A percentile compares a stretch with the other conserved stretches of the same genome.
These are phyloP conservation scores for Amanita subjunquillea DNA, from an alignment of 768 basidiomycete species.

Conservation along the genomic window DNA sequence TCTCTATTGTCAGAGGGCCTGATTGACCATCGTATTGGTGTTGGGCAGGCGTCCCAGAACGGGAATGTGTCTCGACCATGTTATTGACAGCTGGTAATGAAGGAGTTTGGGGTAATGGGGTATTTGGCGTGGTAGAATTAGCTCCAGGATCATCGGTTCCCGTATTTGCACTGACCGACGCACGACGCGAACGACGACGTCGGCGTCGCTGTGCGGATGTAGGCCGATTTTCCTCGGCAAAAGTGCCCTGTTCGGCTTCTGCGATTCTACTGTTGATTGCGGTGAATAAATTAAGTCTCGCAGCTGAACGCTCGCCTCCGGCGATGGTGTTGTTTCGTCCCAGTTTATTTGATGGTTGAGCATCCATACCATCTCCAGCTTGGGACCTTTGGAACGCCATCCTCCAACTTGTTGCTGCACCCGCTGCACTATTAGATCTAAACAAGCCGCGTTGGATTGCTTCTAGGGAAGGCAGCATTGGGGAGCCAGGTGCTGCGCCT, in stretches of 20 bases:
- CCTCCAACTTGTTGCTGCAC: slow-evolving; percentile 53
- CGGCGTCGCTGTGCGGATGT: slow-evolving; percentile 41
- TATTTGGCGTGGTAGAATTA: slow-evolving; percentile 42
- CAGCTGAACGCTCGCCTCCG: slow-evolving; percentile 69
- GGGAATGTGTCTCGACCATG: slow-evolving; percentile 28
- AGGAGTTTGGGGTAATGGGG: slow-evolving; percentile 47
- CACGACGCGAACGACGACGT: slow-evolving; percentile 45
- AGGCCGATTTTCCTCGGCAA: slow-evolving; percentile 41
- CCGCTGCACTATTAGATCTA: slow-evolving; percentile 87
- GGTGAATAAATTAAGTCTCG: slow-evolving; percentile 56
- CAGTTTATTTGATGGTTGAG: slow-evolving; percentile 44
- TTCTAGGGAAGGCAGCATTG: slow-evolving; percentile 65
- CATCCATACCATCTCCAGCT: slow-evolving; percentile 55
- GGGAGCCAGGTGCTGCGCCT: slow-evolving; percentile 56
- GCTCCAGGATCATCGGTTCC: slow-evolving; percentile 45
- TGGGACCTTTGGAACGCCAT: slow-evolving; percentile 82
- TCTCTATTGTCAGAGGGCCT: background rate
- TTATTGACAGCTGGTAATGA: slow-evolving; percentile 32
- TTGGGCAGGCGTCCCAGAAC: slow-evolving; percentile 26
- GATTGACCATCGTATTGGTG: background rate
- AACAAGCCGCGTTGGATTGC: slow-evolving; percentile 71
- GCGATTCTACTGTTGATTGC: slow-evolving; percentile 47
- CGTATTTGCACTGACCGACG: slow-evolving; percentile 29
- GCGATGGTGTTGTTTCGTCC: slow-evolving; percentile 74
- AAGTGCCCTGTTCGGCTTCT: slow-evolving; percentile 52